phyloP scores from a whole-genome alignment of 495 filamentous ascomycete genomes.

The Articulospora tetracladia region DNA sequence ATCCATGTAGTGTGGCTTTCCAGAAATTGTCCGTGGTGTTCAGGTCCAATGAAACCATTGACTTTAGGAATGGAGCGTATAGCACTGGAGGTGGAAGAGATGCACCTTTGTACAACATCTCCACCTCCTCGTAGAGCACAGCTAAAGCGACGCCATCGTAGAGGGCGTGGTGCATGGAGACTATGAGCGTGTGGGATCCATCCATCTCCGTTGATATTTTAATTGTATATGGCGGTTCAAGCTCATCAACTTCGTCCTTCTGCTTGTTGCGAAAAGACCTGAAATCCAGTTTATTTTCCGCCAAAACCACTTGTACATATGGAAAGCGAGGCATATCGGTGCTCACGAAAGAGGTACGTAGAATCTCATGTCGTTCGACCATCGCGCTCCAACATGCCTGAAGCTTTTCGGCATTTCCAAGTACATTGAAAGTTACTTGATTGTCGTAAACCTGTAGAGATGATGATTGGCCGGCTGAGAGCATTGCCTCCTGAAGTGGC shows the following conservation, averaged over 20 bases:
- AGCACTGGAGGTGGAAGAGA: constrained; percentile 38
- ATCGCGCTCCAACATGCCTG: constrained; percentile 43
- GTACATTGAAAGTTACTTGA: constrained; percentile 45
- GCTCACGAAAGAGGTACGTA: constrained; percentile 54
- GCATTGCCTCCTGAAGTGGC: constrained; percentile 78
- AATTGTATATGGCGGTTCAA: constrained; percentile 28
- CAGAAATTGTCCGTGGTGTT: constrained; percentile 56
- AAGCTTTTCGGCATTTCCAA: constrained; percentile 36
- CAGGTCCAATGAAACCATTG: constrained; percentile 35
- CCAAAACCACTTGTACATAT: constrained; percentile 55
- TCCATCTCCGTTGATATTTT: constrained; percentile 16
- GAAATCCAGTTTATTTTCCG: constrained; percentile 14
- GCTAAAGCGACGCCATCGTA: constrained; percentile 75
- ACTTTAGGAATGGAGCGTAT: constrained; percentile 45
- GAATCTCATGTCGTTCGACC: constrained; percentile 52
- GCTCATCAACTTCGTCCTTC: neutral
- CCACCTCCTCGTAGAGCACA: constrained; percentile 60
- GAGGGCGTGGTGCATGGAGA: constrained; percentile 76
- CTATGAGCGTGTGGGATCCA: constrained; percentile 30
- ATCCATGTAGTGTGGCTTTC: constrained; percentile 44
- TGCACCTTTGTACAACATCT: constrained; percentile 42
- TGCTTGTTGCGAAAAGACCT: neutral
- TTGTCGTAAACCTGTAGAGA: constrained; percentile 47
- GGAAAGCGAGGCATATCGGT: constrained; percentile 45
- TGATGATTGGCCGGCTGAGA: constrained; percentile 33